phyloP scores from a whole-genome alignment of 2,329 filamentous ascomycete genomes.

The Arthrobotrys pseudoclavata region DNA sequence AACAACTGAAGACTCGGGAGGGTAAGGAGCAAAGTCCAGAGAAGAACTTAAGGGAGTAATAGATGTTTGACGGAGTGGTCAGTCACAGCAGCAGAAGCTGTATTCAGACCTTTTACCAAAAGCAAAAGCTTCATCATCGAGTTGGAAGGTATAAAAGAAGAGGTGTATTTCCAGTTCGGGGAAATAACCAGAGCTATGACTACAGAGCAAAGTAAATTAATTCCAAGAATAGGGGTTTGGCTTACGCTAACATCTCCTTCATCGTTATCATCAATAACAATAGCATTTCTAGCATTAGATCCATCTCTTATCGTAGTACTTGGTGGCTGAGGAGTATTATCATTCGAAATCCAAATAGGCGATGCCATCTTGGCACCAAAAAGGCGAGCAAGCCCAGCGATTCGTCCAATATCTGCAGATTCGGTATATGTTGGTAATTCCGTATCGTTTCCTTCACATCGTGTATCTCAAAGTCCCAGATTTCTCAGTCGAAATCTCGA shows the following conservation, averaged over 20 bases:
- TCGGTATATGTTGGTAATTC: constrained; percentile 18
- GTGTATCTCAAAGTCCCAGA: constrained; percentile 7
- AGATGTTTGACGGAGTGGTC: constrained; percentile 17
- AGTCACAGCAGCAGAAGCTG: constrained; percentile 28
- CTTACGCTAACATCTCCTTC: constrained; percentile 31
- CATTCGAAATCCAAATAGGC: constrained; percentile 7
- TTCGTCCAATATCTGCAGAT: constrained; percentile 20
- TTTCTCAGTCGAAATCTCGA: background rate
- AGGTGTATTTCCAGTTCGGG: background rate
- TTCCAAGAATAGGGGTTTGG: background rate
- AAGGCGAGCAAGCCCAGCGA: constrained; percentile 13
- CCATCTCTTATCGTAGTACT: background rate
- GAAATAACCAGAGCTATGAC: background rate
- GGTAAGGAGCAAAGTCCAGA: constrained; percentile 35
- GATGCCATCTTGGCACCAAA: constrained; percentile 45
- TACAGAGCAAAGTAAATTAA: background rate
- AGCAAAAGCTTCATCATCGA: constrained; percentile 59
- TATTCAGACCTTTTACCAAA: constrained; percentile 60
- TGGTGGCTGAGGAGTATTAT: background rate
- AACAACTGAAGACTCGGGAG: constrained; percentile 28
- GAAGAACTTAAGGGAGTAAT: constrained; percentile 8
- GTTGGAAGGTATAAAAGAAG: constrained; percentile 4
- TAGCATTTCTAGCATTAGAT: constrained; percentile 25
- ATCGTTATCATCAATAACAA: constrained; percentile 42
- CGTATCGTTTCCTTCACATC: constrained; percentile 35